phyloP scores from a whole-genome alignment of 106 monocot genomes.

The Dendrobium officinale region DNA sequence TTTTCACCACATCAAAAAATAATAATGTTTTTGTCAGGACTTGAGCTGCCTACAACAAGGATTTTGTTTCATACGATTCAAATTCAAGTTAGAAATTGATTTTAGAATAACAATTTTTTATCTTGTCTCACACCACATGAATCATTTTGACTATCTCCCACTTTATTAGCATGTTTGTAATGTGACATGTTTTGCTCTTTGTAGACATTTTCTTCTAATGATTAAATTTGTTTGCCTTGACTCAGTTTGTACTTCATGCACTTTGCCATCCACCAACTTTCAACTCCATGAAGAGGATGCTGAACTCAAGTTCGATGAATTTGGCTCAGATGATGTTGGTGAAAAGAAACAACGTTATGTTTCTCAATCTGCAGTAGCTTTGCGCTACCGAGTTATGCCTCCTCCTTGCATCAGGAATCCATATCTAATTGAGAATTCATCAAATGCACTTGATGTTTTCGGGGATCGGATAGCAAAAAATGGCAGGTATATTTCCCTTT shows the following conservation, averaged over 20 bases:
- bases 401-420: constrained; percentile 97
- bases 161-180: constrained; percentile 1
- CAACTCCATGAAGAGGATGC: constrained; percentile 14
- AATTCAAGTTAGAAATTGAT: neutral
- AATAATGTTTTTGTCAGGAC: neutral
- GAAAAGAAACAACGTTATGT: constrained; percentile 61
- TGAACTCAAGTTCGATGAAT: constrained; percentile 26
- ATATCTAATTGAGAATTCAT: constrained; percentile 36
- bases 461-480: constrained; percentile 51
- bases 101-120: neutral
- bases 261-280: constrained; percentile 16
- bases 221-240: neutral
- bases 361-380: constrained; percentile 75
- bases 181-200: neutral
- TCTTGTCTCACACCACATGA: neutral
- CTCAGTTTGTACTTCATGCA: constrained; percentile 33
- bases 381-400: constrained; percentile 84
- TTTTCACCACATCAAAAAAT: neutral
- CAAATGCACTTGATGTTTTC: constrained; percentile 45
- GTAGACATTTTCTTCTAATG: neutral
- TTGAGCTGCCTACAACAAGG: neutral
- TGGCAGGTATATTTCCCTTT: constrained; percentile 31
- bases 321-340: constrained; percentile 14
- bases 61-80: no score
- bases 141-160: neutral